Percentiles rank a stretch among this genome's conserved stretches.
Evolutionary conservation across 2,329 filamentous ascomycete genomes (phyloP).

Genomic region (Microdochium paspali): DNA sequence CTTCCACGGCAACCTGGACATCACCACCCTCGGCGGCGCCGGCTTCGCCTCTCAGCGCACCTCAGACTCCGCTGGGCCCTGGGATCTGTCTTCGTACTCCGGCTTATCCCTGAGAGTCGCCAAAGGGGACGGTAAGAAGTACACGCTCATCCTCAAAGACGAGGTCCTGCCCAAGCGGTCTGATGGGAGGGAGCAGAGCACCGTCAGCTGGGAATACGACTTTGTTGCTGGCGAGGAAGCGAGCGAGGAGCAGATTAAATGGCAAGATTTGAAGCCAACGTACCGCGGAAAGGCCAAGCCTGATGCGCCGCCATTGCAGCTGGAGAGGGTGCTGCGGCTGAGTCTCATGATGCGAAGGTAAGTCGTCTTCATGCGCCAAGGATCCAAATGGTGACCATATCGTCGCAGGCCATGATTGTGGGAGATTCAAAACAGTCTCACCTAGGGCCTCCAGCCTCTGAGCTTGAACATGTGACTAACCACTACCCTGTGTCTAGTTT

Average conservation of each 20-base stretch:
- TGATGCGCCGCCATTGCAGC: constrained; percentile 50
- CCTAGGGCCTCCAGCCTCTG: too few relatives aligned
- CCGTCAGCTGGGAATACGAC: constrained; percentile 65
- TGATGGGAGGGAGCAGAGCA: constrained; percentile 62
- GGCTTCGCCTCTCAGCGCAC: constrained; percentile 77
- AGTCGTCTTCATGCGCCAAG: too few relatives aligned
- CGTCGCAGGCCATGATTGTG: too few relatives aligned
- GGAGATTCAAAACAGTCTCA: too few relatives aligned
- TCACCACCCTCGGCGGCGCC: constrained; percentile 64
- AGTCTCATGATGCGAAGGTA: constrained; percentile 78
- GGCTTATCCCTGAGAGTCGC: constrained; percentile 48
- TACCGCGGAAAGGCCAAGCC: constrained; percentile 60
- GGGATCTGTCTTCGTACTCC: constrained; percentile 55
- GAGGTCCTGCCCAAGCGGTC: constrained; percentile 44
- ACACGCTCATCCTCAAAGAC: constrained; percentile 70
- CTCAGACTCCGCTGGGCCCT: constrained; percentile 42
- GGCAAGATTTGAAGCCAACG: constrained; percentile 58
- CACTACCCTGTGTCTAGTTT: constrained; percentile 40
- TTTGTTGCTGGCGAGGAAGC: constrained; percentile 39
- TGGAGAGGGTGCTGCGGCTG: constrained; percentile 52
- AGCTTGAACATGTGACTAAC: too few relatives aligned
- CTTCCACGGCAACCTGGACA: constrained; percentile 66
- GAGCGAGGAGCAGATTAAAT: constrained; percentile 45
- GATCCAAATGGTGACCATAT: too few relatives aligned
- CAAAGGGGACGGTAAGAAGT: constrained; percentile 53